phyloP scores from a whole-genome alignment of 2,329 filamentous ascomycete genomes.

The Cladosporium halotolerans region DNA sequence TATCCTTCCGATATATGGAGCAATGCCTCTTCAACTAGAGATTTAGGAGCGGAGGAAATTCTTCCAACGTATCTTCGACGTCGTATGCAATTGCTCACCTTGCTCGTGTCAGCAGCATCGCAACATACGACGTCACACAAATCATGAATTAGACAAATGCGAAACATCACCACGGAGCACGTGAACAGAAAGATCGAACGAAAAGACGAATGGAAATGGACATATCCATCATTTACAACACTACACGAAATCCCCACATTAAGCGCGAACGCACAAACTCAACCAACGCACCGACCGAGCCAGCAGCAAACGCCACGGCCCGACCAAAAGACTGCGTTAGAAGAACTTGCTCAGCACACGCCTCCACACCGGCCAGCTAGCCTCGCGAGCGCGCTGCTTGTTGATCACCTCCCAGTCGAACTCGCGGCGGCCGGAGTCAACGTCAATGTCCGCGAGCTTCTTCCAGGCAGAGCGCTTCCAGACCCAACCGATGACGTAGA shows the following conservation, averaged over 20 bases:
- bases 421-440: conserved; percentile 59
- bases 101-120: too few species aligned
- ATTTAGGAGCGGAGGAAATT: too few species aligned
- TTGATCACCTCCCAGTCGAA: conserved; percentile 61
- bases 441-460: conserved; percentile 54
- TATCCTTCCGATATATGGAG: too few species aligned
- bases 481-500: conserved; percentile 27
- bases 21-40: too few species aligned
- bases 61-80: too few species aligned
- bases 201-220: too few species aligned
- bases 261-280: not conserved
- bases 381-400: conserved; percentile 45
- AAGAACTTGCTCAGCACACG: conserved; percentile 25
- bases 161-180: too few species aligned
- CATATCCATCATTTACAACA: not conserved
- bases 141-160: too few species aligned
- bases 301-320: not conserved
- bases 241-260: not conserved
- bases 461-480: conserved; percentile 53
- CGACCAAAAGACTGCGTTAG: conserved; percentile 8
- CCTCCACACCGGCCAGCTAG: conserved; percentile 48
- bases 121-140: too few species aligned
- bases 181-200: too few species aligned
- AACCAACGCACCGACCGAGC: not conserved
- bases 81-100: too few species aligned